These are phyloP conservation scores for Pelargonium myrrhifolium DNA, from an alignment of 441 rosid genomes.

Conservation along the genomic window DNA sequence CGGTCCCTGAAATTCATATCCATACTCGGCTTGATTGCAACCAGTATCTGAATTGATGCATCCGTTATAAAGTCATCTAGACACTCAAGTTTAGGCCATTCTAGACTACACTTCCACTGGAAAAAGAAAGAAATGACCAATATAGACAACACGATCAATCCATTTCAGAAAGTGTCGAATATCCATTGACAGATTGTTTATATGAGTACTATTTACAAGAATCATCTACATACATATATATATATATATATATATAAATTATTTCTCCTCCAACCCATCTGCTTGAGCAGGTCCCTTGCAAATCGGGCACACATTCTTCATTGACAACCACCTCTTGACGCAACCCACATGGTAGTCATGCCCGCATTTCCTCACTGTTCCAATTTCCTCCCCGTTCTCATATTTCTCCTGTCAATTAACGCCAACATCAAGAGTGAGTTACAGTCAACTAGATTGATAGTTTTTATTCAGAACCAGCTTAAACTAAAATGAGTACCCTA, in stretches of 20 bases:
- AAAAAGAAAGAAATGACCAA: background rate
- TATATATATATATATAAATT: background rate
- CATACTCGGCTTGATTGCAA: background rate
- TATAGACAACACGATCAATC: background rate
- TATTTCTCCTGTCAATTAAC: slow-evolving; percentile 28
- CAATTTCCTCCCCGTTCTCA: slow-evolving; percentile 21
- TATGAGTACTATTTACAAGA: background rate
- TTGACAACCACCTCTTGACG: slow-evolving; percentile 10
- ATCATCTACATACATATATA: background rate
- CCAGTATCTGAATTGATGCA: background rate
- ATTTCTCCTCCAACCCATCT: slow-evolving; percentile 3
- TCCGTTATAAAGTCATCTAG: background rate
- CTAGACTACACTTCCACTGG: background rate
- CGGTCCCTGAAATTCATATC: background rate
- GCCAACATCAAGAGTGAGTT: slow-evolving; percentile 3
- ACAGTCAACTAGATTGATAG: background rate
- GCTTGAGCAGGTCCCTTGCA: slow-evolving; percentile 9
- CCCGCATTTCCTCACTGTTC: slow-evolving; percentile 14
- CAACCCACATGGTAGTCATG: slow-evolving; percentile 7
- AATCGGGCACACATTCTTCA: slow-evolving; percentile 10
- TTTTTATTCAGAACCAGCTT: background rate
- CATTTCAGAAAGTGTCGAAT: slow-evolving; percentile 2
- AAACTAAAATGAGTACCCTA: background rate
- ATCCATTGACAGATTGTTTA: background rate
- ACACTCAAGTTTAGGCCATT: background rate